Base-by-base conservation (phyloP, 768 basidiomycete species). In the Boletellus ananiceps region DNA sequence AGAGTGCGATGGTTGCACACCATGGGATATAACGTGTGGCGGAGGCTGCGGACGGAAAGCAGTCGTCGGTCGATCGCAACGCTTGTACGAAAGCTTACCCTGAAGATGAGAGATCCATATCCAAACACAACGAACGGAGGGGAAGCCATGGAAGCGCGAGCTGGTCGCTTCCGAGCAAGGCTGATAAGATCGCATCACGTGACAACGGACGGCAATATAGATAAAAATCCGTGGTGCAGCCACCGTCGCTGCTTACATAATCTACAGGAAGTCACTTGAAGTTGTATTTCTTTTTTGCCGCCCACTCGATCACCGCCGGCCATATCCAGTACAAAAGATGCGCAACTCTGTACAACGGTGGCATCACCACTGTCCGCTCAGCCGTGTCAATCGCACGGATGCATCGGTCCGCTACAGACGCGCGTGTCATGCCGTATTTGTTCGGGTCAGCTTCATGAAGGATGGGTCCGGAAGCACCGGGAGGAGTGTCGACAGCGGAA, bases 81-180 rank as follows among this genome's bases (percentile, higher is more conserved):
- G 8, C 8, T 33, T 19, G 1, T 18, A 11, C 25, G 32, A 34
- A 16, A 21, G 42, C 44, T 2, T 16, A 43, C 92, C 79, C 92
- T 94, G 78, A 88, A 95, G 49, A 95, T 93, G 35, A 96, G 76
- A 6, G 90, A 93, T 11, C 93, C 93, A 57, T 96, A 96, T 27
- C 92, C 92, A 57, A 95, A 96, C 12, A 95, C 87, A 45, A 88
- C 74, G 63, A 84, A 93, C 18, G 71, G 67, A 52, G 52, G 36
- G 42, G 29, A 23, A 0, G n/a, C 12, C 62, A 62, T 63, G n/a
- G 27, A 27, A 27, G 27, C 27, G n/a, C 9, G 27, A 27, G 6
- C 23, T 39, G 19, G 39, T 40, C 13, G 15, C 39, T 25, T 8
- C 21, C 14, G 25, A n/a, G 29, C 14, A 42, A 29, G 25, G 16